Evolutionary conservation across 129 eudicot species (phyloP), one percentile per base, ranked within the genome.

Genomic region (Mikania micrantha): DNA sequence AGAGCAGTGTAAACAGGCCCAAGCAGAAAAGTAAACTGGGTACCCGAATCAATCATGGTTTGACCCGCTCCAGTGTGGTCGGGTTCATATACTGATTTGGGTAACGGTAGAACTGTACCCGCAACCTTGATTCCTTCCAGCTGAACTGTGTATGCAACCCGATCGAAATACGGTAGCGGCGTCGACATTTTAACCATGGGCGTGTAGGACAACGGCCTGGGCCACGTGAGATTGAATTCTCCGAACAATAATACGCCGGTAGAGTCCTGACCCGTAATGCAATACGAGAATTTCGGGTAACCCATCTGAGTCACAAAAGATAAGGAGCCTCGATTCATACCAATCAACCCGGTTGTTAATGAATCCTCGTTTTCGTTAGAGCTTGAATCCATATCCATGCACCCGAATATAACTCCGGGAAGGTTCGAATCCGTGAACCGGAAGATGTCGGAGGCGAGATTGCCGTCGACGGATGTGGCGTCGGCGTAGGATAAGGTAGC

Each of bases 51-150:
- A 2, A 90, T 88, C 95, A 90, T 90, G 19, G 97, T 87, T 59
- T 90, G 97, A 53, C 97, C 97, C 58, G 97, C 97, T 13, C 97
- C 97, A 9, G 95, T 90, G 39, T 90, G 96, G 48, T 90, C 96
- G n/a, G 96, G 94, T 4, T 76, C 86, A 20, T 63, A 82, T 25
- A 86, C 20, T 36, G 96, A 84, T 77, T 90, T 90, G 63, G 97
- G 95, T 19, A 90, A 69, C 0, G 87, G 72, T n/a, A 90, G 39
- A 66, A 87, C 74, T 34, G 79, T 81, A 44, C 70, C 72, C 72
- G 83, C 60, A 6, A 90, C 97, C 34, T 75, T 80, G 0, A 90
- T 90, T n/a, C 97, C 97, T 71, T 90, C 89, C 0, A 90, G 78
- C 70, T 80, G 87, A 13, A 90, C 91, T 41, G 97, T 84, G 24